These are phyloP conservation scores for Phalaenopsis equestris DNA, from an alignment of 106 monocot species.

Conservation along the genomic window DNA sequence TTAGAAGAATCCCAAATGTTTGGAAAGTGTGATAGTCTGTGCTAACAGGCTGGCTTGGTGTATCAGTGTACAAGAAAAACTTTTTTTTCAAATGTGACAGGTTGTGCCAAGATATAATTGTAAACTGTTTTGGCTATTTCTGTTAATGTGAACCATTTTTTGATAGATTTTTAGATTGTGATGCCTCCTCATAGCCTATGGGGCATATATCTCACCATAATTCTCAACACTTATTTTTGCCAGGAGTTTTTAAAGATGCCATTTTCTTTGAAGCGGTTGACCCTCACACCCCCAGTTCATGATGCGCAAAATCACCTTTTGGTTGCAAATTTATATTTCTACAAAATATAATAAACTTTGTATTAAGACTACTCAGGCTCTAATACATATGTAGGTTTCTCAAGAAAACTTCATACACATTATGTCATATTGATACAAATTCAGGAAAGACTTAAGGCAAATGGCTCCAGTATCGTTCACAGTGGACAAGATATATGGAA, in stretches of 20 bases:
- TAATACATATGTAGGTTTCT: neutral
- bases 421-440: neutral
- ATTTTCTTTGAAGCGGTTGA: neutral
- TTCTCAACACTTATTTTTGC: neutral
- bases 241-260: neutral
- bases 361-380: neutral
- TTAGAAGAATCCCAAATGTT: neutral
- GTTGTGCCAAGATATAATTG: too few relatives aligned
- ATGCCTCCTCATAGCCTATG: neutral
- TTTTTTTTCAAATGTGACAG: neutral
- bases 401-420: neutral
- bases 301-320: neutral
- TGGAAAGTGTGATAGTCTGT: neutral
- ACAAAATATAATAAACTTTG: neutral
- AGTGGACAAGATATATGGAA: neutral
- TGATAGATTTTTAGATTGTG: neutral
- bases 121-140: neutral
- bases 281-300: neutral
- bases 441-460: neutral
- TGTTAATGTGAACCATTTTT: neutral
- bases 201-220: neutral
- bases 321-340: neutral
- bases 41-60: neutral
- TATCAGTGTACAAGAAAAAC: neutral
- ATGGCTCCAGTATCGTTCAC: neutral